These are phyloP conservation scores for Iodosphaeria phyllophila DNA, from an alignment of 2,329 filamentous ascomycete species.

Conservation along the genomic window DNA sequence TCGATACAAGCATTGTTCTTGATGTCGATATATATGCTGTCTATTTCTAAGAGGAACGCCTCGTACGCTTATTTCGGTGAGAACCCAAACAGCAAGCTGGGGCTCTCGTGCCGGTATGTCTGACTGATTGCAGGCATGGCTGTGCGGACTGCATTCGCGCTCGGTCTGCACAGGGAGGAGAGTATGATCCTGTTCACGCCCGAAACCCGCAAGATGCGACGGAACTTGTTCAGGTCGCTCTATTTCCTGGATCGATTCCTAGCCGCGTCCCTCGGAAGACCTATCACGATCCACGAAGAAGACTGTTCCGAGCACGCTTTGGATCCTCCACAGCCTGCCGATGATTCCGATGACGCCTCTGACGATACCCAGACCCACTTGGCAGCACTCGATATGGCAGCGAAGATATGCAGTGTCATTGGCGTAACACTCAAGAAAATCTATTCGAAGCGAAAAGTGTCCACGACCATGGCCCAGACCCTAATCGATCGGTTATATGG, in stretches of 20 bases:
- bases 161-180: conserved; percentile 44
- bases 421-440: conserved; percentile 38
- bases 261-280: conserved; percentile 41
- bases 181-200: conserved; percentile 31
- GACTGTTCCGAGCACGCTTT: conserved; percentile 37
- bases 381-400: conserved; percentile 29
- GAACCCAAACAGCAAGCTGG: neutral
- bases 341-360: too few species aligned
- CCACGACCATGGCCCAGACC: conserved; percentile 34
- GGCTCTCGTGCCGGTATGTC: neutral
- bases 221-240: conserved; percentile 44
- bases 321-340: conserved; percentile 4
- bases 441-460: conserved; percentile 40
- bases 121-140: conserved; percentile 31
- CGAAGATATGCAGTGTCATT: conserved; percentile 37
- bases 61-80: conserved; percentile 42
- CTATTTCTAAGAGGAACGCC: conserved; percentile 40
- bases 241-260: conserved; percentile 47
- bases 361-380: conserved; percentile 14
- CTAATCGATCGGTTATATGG: conserved; percentile 32
- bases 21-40: conserved; percentile 45
- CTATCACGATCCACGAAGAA: conserved; percentile 39
- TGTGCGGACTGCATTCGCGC: conserved; percentile 39
- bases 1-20: conserved; percentile 43
- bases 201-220: conserved; percentile 26